Percentiles rank a stretch among this genome's conserved stretches.
Conservation (phyloP, 768 basidiomycete species). For the Paxillus rubicundulus region DNA sequence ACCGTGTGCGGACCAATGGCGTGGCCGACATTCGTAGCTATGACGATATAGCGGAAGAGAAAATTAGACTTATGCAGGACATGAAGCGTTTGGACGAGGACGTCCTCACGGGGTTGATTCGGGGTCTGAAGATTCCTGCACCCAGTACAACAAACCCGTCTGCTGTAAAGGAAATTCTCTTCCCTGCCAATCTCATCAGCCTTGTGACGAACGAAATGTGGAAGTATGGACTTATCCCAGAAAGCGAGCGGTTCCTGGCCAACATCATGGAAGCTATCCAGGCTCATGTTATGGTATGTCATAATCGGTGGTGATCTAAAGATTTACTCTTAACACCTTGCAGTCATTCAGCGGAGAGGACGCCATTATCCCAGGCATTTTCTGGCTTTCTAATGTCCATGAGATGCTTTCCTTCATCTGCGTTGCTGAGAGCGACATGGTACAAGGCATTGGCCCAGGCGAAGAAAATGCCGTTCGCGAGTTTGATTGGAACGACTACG, state of each 20-base stretch:
- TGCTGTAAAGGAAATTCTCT: conserved; percentile 95
- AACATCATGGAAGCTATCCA: conserved; percentile 99
- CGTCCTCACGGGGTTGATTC: conserved; percentile 84
- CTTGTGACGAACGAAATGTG: conserved; percentile 99
- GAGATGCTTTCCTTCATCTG: conserved; percentile 99
- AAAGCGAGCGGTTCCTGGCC: conserved; percentile 96
- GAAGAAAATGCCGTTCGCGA: conserved; percentile 88
- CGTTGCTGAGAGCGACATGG: conserved; percentile 98
- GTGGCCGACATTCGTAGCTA: conserved; percentile 69
- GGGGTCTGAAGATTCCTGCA: conserved; percentile 88
- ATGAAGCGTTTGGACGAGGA: conserved; percentile 90
- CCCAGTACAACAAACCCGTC: conserved; percentile 89
- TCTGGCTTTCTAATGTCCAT: conserved; percentile 99
- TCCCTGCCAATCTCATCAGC: conserved; percentile 98
- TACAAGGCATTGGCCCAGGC: conserved; percentile 95
- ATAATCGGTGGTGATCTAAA: not conserved
- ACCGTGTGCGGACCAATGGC: conserved; percentile 64
- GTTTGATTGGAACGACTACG: conserved; percentile 97
- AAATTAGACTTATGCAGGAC: conserved; percentile 91
- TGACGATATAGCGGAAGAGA: conserved; percentile 93
- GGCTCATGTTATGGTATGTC: conserved; percentile 92
- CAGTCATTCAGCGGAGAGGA: conserved; percentile 93
- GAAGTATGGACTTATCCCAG: conserved; percentile 96
- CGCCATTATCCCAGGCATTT: conserved; percentile 93
- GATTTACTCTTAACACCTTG: conserved; percentile 5